Percentiles rank a stretch among this genome's conserved stretches.
Conservation (phyloP, 192 early-diverging fungal species). For the Podila horticola region DNA sequence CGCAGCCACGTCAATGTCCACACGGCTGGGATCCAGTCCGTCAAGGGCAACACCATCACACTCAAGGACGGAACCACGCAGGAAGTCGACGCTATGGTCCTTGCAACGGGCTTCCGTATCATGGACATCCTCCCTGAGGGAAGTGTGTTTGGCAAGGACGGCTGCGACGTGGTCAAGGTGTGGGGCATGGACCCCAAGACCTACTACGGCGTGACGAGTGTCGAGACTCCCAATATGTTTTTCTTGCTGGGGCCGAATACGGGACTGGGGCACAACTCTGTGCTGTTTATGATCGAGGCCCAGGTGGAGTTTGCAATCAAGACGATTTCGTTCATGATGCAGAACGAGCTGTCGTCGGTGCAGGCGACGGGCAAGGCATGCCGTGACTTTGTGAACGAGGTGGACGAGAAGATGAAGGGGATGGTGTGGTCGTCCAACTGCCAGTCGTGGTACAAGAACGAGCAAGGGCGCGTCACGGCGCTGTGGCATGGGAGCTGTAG, state of each 20-base stretch:
- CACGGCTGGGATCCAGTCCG: constrained; percentile 22
- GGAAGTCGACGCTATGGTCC: constrained; percentile 58
- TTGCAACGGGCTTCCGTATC: constrained; percentile 64
- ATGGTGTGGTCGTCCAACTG: constrained; percentile 64
- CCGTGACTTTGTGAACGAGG: constrained; percentile 26
- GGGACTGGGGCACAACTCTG: constrained; percentile 59
- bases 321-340: constrained; percentile 52
- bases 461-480: constrained; percentile 44
- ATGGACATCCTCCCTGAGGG: constrained; percentile 33
- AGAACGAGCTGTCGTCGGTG: constrained; percentile 50
- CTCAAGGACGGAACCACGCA: constrained; percentile 42
- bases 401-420: constrained; percentile 45
- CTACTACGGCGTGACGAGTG: constrained; percentile 54
- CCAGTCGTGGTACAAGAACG: constrained; percentile 64
- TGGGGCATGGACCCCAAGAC: constrained; percentile 54
- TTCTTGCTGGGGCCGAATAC: constrained; percentile 63
- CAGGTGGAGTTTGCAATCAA: constrained; percentile 60
- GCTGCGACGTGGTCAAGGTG: constrained; percentile 24
- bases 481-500: constrained; percentile 25
- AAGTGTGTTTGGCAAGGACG: constrained; percentile 47
- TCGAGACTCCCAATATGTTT: constrained; percentile 66
- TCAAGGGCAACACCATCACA: constrained; percentile 43
- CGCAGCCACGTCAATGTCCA: constrained; percentile 37
- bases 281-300: constrained; percentile 62
- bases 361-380: constrained; percentile 46